Evolutionary conservation across 192 early-diverging fungal genomes (phyloP).

Genomic region (Fimicolochytrium jonesii): DNA sequence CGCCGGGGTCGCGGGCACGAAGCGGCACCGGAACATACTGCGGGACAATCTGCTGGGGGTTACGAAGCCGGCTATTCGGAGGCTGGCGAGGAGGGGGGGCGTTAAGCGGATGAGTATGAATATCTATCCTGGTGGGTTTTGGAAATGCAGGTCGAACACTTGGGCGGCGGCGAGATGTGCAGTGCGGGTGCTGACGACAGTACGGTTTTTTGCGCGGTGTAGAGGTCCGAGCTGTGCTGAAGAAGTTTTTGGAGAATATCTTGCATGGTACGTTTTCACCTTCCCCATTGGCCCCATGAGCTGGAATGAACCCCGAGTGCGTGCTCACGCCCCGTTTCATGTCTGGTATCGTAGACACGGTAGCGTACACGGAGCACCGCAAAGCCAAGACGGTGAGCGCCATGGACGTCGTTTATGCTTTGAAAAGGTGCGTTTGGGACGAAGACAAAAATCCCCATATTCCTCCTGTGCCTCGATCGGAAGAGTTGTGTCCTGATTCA

Average conservation of each 20-base stretch:
- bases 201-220: neutral
- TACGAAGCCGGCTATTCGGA: slow-evolving; percentile 89
- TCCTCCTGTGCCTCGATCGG: neutral
- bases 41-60: slow-evolving; percentile 55
- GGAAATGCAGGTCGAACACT: no score
- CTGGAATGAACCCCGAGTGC: no score
- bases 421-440: no score
- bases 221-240: slow-evolving; percentile 81
- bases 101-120: slow-evolving; percentile 92
- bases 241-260: slow-evolving; percentile 63
- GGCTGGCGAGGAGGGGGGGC: slow-evolving; percentile 89
- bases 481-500: no score
- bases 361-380: slow-evolving; percentile 90
- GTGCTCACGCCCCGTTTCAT: no score
- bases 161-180: no score
- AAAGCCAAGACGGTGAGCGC: slow-evolving; percentile 90
- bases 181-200: no score
- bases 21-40: neutral
- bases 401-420: slow-evolving; percentile 88
- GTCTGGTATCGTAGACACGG: slow-evolving; percentile 83
- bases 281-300: no score
- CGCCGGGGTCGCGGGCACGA: no score
- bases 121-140: slow-evolving; percentile 68
- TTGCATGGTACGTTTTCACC: slow-evolving; percentile 1
- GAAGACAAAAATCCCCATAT: slow-evolving; percentile 72